Percentiles rank a stretch among this genome's conserved stretches.
phyloP scores from a whole-genome alignment of 148 eudicot species.

The Amaranthus hypochondriacus region DNA sequence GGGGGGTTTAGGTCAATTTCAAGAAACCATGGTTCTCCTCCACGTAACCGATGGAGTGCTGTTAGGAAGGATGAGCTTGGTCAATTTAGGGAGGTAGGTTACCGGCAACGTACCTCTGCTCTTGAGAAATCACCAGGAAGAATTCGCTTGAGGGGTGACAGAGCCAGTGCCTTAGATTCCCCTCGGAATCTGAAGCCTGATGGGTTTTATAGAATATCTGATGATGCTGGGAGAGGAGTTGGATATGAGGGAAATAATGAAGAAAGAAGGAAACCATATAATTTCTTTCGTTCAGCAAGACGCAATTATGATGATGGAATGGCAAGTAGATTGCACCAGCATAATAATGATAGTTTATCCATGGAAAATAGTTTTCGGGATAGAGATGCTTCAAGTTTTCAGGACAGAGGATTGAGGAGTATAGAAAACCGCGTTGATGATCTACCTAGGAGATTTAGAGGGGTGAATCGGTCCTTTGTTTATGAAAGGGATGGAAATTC shows the following conservation, averaged over 20 bases:
- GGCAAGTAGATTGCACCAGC: constrained; percentile 26
- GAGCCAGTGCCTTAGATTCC: constrained; percentile 13
- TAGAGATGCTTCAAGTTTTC: constrained; percentile 34
- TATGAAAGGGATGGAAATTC: constrained; percentile 28
- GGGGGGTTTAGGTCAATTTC: constrained; percentile 28
- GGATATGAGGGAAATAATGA: constrained; percentile 32
- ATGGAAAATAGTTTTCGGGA: constrained; percentile 16
- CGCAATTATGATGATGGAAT: constrained; percentile 28
- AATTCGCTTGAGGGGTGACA: constrained; percentile 25
- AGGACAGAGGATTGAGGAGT: constrained; percentile 30
- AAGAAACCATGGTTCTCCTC: constrained; percentile 37
- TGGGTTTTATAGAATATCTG: constrained; percentile 25
- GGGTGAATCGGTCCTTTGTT: constrained; percentile 20
- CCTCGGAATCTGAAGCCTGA: constrained; percentile 25
- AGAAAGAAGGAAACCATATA: constrained; percentile 30
- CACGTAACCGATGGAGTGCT: constrained; percentile 30
- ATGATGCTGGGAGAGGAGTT: constrained; percentile 28
- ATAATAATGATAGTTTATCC: constrained; percentile 27
- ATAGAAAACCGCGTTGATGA: constrained; percentile 30
- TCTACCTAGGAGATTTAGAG: constrained; percentile 33
- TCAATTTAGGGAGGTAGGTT: constrained; percentile 29
- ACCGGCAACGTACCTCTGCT: constrained; percentile 23
- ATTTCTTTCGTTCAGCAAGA: constrained; percentile 22
- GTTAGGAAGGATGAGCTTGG: constrained; percentile 32
- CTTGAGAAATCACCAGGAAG: constrained; percentile 33